Evolutionary conservation across 345 rosid species (phyloP).

Genomic region (Camelina laxa): DNA sequence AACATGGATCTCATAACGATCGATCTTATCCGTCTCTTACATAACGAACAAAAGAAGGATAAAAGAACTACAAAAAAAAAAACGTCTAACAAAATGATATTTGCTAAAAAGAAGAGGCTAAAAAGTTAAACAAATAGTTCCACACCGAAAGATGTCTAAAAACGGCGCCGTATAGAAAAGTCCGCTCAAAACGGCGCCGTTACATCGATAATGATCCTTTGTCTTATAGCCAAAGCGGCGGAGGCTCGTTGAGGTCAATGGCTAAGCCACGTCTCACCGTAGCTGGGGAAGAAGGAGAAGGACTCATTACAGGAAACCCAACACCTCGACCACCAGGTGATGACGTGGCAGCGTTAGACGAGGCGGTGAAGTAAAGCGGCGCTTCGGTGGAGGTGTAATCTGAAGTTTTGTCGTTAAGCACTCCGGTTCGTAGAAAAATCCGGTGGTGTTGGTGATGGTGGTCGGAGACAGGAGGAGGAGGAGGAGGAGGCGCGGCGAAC

Average conservation of each 20-base stretch:
- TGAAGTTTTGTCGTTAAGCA: conserved; percentile 52
- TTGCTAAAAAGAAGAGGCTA: conserved; percentile 21
- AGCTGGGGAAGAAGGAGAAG: conserved; percentile 37
- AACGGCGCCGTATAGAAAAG: conserved; percentile 17
- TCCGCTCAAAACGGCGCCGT: conserved; percentile 22
- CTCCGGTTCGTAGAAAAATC: conserved; percentile 66
- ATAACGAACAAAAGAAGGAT: conserved; percentile 18
- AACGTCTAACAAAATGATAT: conserved; percentile 8
- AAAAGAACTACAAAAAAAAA: conserved; percentile 7
- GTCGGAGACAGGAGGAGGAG: conserved; percentile 28
- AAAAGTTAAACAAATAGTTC: conserved; percentile 14
- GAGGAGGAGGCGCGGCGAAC: conserved; percentile 40
- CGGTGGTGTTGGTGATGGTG: conserved; percentile 51
- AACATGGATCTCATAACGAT: conserved; percentile 31
- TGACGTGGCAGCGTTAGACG: conserved; percentile 16
- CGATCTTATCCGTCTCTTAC: conserved; percentile 24
- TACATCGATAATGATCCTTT: neutral
- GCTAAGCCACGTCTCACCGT: conserved; percentile 71
- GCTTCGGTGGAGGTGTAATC: conserved; percentile 19
- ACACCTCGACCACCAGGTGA: conserved; percentile 15
- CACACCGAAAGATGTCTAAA: neutral
- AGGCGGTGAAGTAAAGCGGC: conserved; percentile 29
- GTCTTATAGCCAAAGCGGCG: conserved; percentile 81
- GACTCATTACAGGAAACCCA: conserved; percentile 28
- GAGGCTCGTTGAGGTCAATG: conserved; percentile 95